These are phyloP conservation scores for Purshia tridentata DNA, from an alignment of 306 rosid species.

Conservation along the genomic window DNA sequence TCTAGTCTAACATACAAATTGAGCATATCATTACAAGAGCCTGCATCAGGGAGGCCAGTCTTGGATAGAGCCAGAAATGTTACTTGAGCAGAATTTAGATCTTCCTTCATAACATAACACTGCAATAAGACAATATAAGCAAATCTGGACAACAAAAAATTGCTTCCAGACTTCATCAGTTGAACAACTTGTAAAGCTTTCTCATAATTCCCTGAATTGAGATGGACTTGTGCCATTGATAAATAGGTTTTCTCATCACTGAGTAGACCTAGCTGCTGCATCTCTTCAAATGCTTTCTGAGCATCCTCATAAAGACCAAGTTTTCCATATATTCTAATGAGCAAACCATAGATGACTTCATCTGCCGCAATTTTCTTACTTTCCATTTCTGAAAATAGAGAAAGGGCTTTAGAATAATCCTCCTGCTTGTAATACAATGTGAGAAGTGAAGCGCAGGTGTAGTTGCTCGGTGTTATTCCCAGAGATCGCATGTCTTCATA, in stretches of 20 bases:
- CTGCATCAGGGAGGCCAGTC: slow-evolving; percentile 87
- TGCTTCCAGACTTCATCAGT: slow-evolving; percentile 68
- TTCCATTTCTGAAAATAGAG: slow-evolving; percentile 83
- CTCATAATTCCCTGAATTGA: slow-evolving; percentile 62
- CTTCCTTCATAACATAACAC: slow-evolving; percentile 83
- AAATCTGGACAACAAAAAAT: slow-evolving; percentile 69
- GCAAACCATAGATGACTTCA: slow-evolving; percentile 93
- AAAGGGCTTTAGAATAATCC: slow-evolving; percentile 85
- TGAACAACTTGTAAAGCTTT: slow-evolving; percentile 65
- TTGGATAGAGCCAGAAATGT: slow-evolving; percentile 65
- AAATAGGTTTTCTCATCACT: slow-evolving; percentile 81
- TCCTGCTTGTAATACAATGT: slow-evolving; percentile 75
- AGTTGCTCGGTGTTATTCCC: slow-evolving; percentile 69
- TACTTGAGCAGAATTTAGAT: slow-evolving; percentile 62
- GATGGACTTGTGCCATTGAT: slow-evolving; percentile 95
- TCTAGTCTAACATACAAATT: slow-evolving; percentile 55
- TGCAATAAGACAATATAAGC: slow-evolving; percentile 79
- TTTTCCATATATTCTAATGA: slow-evolving; percentile 87
- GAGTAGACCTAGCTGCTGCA: slow-evolving; percentile 60
- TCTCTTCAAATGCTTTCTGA: slow-evolving; percentile 66
- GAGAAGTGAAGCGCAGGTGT: slow-evolving; percentile 87
- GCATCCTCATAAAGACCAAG: slow-evolving; percentile 87
- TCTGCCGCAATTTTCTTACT: slow-evolving; percentile 55
- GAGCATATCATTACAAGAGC: slow-evolving; percentile 81
- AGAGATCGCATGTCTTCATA: slow-evolving; percentile 70